A percentile compares a stretch with the other conserved stretches of the same genome.
These are phyloP conservation scores for Ascochyta fabae DNA, from an alignment of 2,329 filamentous ascomycete species.

Conservation along the genomic window DNA sequence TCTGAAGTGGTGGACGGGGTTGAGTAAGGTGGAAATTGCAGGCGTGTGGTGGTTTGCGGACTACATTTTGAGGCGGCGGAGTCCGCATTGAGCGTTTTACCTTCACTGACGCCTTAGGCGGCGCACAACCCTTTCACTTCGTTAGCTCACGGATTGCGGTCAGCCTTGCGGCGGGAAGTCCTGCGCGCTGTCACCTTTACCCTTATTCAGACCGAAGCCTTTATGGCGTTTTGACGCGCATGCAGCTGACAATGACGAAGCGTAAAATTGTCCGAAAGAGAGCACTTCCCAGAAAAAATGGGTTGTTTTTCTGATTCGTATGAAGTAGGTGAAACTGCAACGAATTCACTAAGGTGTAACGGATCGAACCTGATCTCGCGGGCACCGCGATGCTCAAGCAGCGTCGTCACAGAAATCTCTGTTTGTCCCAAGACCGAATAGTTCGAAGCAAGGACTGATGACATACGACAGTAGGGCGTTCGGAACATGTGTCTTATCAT, in stretches of 20 bases:
- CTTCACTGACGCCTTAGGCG: slow-evolving; percentile 5
- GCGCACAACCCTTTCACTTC: neutral
- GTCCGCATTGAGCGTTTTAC: slow-evolving; percentile 4
- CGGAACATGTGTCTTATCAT: neutral
- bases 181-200: neutral
- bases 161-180: neutral
- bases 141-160: neutral
- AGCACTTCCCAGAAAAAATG: neutral
- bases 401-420: neutral
- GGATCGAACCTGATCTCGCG: neutral
- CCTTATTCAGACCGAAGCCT: neutral
- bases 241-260: neutral
- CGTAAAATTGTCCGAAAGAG: neutral
- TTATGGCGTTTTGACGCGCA: neutral
- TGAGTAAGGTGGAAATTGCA: neutral
- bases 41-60: slow-evolving; percentile 1
- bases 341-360: neutral
- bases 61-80: neutral
- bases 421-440: neutral
- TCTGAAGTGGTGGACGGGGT: neutral
- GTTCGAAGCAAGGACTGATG: neutral
- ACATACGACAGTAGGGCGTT: neutral
- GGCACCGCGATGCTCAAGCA: neutral
- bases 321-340: neutral
- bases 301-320: neutral